Evolutionary conservation across 2,329 filamentous ascomycete genomes (phyloP).

Genomic region (Calonectria pseudoturangicola): DNA sequence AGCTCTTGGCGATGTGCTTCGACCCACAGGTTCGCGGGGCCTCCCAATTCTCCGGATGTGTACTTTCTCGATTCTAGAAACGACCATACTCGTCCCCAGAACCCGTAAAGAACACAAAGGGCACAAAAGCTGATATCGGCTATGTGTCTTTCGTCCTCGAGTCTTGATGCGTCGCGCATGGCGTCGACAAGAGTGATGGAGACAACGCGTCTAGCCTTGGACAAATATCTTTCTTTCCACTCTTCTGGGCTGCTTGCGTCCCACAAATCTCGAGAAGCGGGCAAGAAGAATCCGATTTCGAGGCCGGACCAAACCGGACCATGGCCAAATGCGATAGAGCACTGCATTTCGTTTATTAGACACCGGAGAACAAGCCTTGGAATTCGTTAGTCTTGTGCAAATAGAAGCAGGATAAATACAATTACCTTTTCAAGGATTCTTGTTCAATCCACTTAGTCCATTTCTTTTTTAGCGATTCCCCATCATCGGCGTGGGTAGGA

Average conservation of each 20-base stretch:
- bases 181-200: slow-evolving; percentile 5
- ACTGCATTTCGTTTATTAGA: slow-evolving; percentile 1
- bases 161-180: slow-evolving; percentile 2
- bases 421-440: not conserved
- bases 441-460: slow-evolving; percentile 5
- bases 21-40: slow-evolving; percentile 6
- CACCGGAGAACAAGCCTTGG: not conserved
- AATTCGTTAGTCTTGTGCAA: not conserved
- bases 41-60: not conserved
- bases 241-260: not conserved
- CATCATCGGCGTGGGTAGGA: not conserved
- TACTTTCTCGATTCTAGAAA: slow-evolving; percentile 4
- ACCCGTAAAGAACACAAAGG: not conserved
- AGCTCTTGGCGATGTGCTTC: not conserved
- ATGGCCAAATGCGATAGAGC: slow-evolving; percentile 11
- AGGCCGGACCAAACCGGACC: slow-evolving; percentile 8
- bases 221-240: not conserved
- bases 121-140: not conserved
- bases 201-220: not conserved
- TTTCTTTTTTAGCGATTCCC: not conserved
- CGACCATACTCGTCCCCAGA: slow-evolving; percentile 9
- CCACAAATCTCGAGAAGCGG: not conserved
- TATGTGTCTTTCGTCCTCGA: not conserved
- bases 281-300: slow-evolving; percentile 13
- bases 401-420: not conserved